These are phyloP conservation scores for Chaetothyriales sp. DNA, from an alignment of 2,329 filamentous ascomycete species.

Conservation along the genomic window DNA sequence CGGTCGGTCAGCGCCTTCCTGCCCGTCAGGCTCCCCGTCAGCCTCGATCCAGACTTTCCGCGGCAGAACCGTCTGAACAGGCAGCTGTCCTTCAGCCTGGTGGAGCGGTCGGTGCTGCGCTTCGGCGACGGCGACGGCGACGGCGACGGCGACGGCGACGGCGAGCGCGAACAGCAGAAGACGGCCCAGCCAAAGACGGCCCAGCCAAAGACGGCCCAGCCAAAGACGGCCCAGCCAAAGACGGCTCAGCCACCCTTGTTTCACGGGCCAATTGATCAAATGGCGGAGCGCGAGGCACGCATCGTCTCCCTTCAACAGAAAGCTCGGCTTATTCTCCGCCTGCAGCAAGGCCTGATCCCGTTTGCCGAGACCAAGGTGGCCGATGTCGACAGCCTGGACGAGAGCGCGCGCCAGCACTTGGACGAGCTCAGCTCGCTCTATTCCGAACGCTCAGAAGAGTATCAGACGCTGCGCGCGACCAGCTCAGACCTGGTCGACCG, in stretches of 20 bases:
- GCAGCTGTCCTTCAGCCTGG: conserved; percentile 35
- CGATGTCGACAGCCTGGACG: conserved; percentile 45
- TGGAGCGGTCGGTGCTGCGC: conserved; percentile 31
- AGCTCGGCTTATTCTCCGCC: conserved; percentile 24
- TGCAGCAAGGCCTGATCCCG: conserved; percentile 26
- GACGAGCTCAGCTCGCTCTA: conserved; percentile 55
- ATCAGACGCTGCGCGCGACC: conserved; percentile 52
- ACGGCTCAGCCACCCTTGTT: not conserved
- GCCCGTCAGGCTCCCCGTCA: conserved; percentile 5
- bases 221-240: not conserved
- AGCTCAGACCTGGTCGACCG: conserved; percentile 56
- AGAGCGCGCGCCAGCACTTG: conserved; percentile 48
- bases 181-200: not conserved
- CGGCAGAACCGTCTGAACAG: conserved; percentile 21
- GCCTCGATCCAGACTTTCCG: conserved; percentile 6
- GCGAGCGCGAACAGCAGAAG: conserved; percentile 23
- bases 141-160: conserved; percentile 4
- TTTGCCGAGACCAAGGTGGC: conserved; percentile 32
- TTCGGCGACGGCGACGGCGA: conserved; percentile 19
- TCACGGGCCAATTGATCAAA: not conserved
- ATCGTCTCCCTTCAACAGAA: conserved; percentile 28
- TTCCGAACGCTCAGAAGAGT: conserved; percentile 55
- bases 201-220: not conserved
- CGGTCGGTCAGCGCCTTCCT: conserved; percentile 14
- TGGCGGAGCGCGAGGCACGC: conserved; percentile 22